Conservation (phyloP, 768 basidiomycete genomes). For the Trametes cinnabarina region DNA sequence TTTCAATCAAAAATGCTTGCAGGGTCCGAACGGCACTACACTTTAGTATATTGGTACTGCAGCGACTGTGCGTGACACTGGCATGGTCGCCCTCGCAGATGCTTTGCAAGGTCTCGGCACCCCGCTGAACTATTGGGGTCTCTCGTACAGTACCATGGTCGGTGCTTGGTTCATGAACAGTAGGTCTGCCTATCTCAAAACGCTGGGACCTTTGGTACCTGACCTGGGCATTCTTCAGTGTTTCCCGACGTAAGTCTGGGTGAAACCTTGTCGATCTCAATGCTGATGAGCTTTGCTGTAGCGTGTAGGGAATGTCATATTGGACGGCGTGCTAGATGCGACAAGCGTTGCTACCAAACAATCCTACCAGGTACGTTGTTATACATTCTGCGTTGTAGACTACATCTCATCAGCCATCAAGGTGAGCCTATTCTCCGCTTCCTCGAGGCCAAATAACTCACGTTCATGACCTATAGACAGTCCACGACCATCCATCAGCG, state of each 20-base stretch:
- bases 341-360: constrained; percentile 1
- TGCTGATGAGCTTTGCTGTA: neutral
- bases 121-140: constrained; percentile 14
- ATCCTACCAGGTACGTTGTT: neutral
- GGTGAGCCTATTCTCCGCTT: neutral
- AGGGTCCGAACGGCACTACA: constrained; percentile 12
- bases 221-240: constrained; percentile 5
- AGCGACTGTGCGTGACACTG: constrained; percentile 16
- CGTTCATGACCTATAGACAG: neutral
- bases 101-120: constrained; percentile 4
- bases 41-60: constrained; percentile 14
- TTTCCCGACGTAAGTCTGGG: constrained; percentile 5
- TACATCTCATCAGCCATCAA: constrained; percentile 1
- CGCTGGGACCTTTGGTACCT: no score
- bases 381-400: neutral
- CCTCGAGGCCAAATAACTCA: neutral
- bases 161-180: constrained; percentile 12
- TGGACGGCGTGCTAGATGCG: constrained; percentile 14
- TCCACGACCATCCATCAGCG: neutral
- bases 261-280: neutral
- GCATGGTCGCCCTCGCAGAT: constrained; percentile 11
- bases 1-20: constrained; percentile 6
- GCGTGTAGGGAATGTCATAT: constrained; percentile 13
- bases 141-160: constrained; percentile 14
- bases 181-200: no score